phyloP scores from a whole-genome alignment of 192 early-diverging fungal species.

The Globomyces pollinis-pini region DNA sequence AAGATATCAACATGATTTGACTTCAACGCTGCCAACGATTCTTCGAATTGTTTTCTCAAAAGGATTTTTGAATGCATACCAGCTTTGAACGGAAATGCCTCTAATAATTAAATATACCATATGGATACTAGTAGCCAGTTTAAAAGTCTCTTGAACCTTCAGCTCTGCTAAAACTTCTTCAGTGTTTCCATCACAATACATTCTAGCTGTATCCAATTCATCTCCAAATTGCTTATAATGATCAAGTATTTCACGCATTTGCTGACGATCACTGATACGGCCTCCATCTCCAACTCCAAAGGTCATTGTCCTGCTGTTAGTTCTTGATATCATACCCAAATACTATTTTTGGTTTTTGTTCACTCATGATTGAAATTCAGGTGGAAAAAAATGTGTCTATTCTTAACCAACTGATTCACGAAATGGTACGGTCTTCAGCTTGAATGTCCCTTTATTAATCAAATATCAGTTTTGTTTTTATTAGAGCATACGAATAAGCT shows the following conservation, averaged over 20 bases:
- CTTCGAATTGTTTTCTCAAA: conserved; percentile 20
- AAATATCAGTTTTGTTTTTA: no score
- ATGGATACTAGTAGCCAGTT: conserved; percentile 49
- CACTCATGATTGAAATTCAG: not conserved
- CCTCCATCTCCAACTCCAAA: conserved; percentile 33
- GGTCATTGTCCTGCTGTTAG: conserved; percentile 10
- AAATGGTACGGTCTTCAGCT: no score
- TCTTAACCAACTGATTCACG: no score
- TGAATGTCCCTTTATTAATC: no score
- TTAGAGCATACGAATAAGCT: no score
- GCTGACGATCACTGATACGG: conserved; percentile 29
- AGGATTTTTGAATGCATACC: conserved; percentile 28
- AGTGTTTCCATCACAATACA: conserved; percentile 54
- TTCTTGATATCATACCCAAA: no score
- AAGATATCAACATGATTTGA: conserved; percentile 47
- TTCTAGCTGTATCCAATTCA: conserved; percentile 41
- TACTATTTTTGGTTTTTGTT: conserved; percentile 1
- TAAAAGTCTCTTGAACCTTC: conserved; percentile 27
- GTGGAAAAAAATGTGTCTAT: no score
- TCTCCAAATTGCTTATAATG: conserved; percentile 24
- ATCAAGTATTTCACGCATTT: conserved; percentile 30
- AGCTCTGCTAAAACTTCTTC: conserved; percentile 35
- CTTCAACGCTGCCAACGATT: conserved; percentile 39
- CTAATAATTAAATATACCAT: no score
- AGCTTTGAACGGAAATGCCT: conserved; percentile 39